phyloP scores from a whole-genome alignment of 371 early-diverging fungal species.

The Funneliformis caledonium region DNA sequence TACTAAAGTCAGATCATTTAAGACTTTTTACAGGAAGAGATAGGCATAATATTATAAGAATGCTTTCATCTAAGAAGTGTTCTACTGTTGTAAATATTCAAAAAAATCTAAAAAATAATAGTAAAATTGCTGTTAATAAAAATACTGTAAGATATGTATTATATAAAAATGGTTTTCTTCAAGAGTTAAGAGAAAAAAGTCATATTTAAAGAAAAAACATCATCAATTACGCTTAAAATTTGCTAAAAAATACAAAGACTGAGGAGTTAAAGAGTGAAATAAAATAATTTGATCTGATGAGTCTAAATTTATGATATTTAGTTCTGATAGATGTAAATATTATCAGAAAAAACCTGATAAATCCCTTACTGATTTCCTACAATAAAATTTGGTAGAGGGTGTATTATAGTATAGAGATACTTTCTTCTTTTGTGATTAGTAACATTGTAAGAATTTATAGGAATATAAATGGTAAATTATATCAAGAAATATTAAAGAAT shows the following conservation, averaged over 20 bases:
- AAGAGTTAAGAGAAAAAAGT: conserved; percentile 18
- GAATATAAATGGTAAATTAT: conserved; percentile 43
- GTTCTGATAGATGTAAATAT: conserved; percentile 39
- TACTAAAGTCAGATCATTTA: conserved; percentile 16
- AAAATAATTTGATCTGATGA: conserved; percentile 45
- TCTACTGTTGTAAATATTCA: background rate
- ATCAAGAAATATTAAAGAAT: conserved; percentile 35
- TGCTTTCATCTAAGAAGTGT: background rate
- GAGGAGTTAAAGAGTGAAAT: conserved; percentile 9
- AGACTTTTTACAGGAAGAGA: background rate
- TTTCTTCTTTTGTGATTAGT: conserved; percentile 38
- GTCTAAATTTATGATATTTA: conserved; percentile 43
- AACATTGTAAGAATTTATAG: conserved; percentile 2
- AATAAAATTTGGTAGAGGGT: background rate
- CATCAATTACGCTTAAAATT: background rate
- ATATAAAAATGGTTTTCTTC: background rate
- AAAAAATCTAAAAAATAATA: conserved; percentile 7
- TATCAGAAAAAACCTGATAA: conserved; percentile 37
- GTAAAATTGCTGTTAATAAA: background rate
- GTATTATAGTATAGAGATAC: conserved; percentile 38
- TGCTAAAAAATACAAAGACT: background rate
- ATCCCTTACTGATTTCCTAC: conserved; percentile 26
- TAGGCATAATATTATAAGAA: background rate
- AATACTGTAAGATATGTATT: background rate
- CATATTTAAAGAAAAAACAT: background rate